phyloP scores from a whole-genome alignment of 495 filamentous ascomycete genomes.

The Talaromyces stipitatus region DNA sequence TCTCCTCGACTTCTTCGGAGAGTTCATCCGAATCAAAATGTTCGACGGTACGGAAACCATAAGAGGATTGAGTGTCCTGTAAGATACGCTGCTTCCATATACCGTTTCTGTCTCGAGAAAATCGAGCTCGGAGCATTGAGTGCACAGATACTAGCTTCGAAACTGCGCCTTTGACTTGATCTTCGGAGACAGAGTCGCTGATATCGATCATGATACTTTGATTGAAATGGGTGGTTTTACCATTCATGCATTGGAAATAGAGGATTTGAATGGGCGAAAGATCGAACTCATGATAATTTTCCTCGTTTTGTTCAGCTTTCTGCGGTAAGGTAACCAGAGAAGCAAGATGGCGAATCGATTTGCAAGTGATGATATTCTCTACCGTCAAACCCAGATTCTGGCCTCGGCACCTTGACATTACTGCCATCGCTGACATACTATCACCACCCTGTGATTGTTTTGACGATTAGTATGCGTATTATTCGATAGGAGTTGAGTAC shows the following conservation, averaged over 20 bases:
- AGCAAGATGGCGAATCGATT: conserved; percentile 15
- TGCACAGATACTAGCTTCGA: conserved; percentile 46
- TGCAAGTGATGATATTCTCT: conserved; percentile 18
- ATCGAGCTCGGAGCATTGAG: conserved; percentile 56
- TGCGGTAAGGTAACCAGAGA: conserved; percentile 10
- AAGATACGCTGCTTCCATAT: conserved; percentile 16
- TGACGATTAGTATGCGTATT: neutral
- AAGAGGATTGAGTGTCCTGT: conserved; percentile 5
- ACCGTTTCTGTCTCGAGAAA: conserved; percentile 18
- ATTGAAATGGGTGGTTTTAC: conserved; percentile 18
- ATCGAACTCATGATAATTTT: conserved; percentile 10
- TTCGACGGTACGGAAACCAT: conserved; percentile 8
- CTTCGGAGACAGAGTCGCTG: conserved; percentile 27
- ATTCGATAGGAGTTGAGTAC: neutral
- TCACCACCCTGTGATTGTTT: conserved; percentile 20
- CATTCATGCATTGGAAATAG: conserved; percentile 22
- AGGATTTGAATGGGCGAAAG: conserved; percentile 17
- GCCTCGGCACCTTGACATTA: conserved; percentile 14
- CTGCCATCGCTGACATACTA: conserved; percentile 47
- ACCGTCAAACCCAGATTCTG: conserved; percentile 15
- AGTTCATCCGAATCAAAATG: conserved; percentile 7
- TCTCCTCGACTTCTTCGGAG: conserved; percentile 3
- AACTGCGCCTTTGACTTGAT: conserved; percentile 37
- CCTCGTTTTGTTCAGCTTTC: neutral
- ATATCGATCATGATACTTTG: conserved; percentile 14